These are phyloP conservation scores for Aureobasidium lini DNA, from an alignment of 2,329 filamentous ascomycete species.

Conservation along the genomic window DNA sequence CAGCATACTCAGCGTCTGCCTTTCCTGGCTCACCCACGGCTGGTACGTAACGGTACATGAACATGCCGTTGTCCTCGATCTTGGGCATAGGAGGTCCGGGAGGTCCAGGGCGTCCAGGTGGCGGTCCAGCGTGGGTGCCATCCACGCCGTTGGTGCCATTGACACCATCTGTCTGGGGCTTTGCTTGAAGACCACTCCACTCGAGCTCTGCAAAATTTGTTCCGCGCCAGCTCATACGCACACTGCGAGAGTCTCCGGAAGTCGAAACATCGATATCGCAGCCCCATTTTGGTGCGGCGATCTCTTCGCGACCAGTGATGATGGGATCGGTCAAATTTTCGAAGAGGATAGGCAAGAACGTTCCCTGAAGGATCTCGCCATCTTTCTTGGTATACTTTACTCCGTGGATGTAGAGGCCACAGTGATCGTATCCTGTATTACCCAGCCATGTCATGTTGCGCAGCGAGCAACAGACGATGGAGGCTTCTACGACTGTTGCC, in stretches of 20 bases:
- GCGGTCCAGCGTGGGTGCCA: neutral
- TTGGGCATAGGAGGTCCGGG: conserved; percentile 13
- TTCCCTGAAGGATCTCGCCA: conserved; percentile 42
- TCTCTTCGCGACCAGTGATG: conserved; percentile 50
- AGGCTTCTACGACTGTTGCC: conserved; percentile 33
- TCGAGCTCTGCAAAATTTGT: conserved; percentile 28
- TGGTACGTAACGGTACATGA: conserved; percentile 54
- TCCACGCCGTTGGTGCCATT: conserved; percentile 8
- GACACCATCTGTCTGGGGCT: neutral
- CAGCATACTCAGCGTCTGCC: conserved; percentile 49
- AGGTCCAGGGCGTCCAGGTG: neutral
- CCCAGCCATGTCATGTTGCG: conserved; percentile 51
- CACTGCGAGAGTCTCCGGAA: conserved; percentile 15
- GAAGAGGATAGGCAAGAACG: conserved; percentile 50
- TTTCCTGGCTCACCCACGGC: conserved; percentile 44
- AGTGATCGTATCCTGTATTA: conserved; percentile 48
- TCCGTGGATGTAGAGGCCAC: conserved; percentile 55
- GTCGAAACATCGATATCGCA: conserved; percentile 22
- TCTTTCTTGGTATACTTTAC: conserved; percentile 47
- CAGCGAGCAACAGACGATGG: conserved; percentile 32
- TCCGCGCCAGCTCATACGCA: conserved; percentile 28
- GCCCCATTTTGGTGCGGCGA: conserved; percentile 49
- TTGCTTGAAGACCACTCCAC: conserved; percentile 20
- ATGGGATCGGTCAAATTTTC: conserved; percentile 53
- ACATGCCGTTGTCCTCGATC: conserved; percentile 39